phyloP scores from a whole-genome alignment of 352 stramenopile genomes.

The Phytophthora kernoviae region DNA sequence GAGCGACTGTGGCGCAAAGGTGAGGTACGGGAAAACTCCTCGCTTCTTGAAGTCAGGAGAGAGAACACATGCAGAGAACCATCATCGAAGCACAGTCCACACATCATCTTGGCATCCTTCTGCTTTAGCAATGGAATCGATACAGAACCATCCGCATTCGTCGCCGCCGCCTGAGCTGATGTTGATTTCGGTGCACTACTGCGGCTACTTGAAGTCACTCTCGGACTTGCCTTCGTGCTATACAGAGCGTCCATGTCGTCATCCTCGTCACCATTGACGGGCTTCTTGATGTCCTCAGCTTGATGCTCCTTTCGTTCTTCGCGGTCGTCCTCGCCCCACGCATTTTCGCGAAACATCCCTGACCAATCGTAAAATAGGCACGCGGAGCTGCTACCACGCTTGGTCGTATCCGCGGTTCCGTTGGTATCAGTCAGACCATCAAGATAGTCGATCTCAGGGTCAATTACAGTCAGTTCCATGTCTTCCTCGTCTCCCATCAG shows the following conservation, averaged over 20 bases:
- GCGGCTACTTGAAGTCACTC: slow-evolving; percentile 13
- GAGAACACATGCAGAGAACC: slow-evolving; percentile 85
- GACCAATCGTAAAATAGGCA: slow-evolving; percentile 88
- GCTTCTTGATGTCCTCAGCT: slow-evolving; percentile 17
- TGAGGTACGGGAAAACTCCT: slow-evolving; percentile 82
- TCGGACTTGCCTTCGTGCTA: slow-evolving; percentile 46
- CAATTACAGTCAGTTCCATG: slow-evolving; percentile 80
- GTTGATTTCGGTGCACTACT: slow-evolving; percentile 12
- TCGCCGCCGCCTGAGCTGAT: slow-evolving; percentile 6
- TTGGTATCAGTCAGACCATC: slow-evolving; percentile 38
- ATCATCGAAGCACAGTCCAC: slow-evolving; percentile 80
- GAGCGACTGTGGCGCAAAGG: slow-evolving; percentile 76
- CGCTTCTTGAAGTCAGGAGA: slow-evolving; percentile 85
- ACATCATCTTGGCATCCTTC: slow-evolving; percentile 78
- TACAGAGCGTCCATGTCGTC: slow-evolving; percentile 82
- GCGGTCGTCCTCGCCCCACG: slow-evolving; percentile 58
- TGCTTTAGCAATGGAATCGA: slow-evolving; percentile 59
- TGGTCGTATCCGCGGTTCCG: slow-evolving; percentile 29
- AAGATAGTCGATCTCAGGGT: slow-evolving; percentile 69
- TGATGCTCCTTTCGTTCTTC: slow-evolving; percentile 33
- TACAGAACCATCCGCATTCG: slow-evolving; percentile 43
- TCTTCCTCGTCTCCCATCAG: slow-evolving; percentile 85
- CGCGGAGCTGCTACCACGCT: slow-evolving; percentile 58
- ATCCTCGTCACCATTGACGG: slow-evolving; percentile 46
- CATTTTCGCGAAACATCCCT: slow-evolving; percentile 74